Evolutionary conservation across 78 protist genomes (phyloP).

Genomic region (Dictyostelium intermedium): DNA sequence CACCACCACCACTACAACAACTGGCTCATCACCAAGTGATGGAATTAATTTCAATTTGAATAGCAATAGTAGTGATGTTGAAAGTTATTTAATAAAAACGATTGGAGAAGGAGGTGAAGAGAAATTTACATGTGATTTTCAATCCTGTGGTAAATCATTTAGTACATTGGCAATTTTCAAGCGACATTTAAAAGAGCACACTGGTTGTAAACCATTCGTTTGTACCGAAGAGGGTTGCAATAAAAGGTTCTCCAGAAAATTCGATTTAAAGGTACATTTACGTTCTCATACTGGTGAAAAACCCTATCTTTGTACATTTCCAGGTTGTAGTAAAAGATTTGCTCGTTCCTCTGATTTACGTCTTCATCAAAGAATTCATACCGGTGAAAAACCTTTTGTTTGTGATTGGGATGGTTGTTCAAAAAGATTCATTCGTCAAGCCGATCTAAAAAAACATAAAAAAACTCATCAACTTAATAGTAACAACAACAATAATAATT

Average conservation of each 20-base stretch:
- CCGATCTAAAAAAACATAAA: conserved; percentile 56
- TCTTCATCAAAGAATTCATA: conserved; percentile 80
- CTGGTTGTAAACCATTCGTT: conserved; percentile 73
- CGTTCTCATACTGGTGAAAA: conserved; percentile 89
- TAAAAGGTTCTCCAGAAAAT: conserved; percentile 53
- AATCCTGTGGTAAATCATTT: conserved; percentile 38
- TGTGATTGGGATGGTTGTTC: conserved; percentile 82
- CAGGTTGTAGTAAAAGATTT: conserved; percentile 82
- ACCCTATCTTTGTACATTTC: conserved; percentile 77
- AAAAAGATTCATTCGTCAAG: conserved; percentile 71
- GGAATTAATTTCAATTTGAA: neutral
- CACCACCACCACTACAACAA: neutral
- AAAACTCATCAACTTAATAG: conserved; percentile 20
- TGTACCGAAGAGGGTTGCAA: conserved; percentile 74
- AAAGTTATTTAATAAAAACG: neutral
- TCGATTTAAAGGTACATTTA: conserved; percentile 83
- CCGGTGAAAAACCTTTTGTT: conserved; percentile 83
- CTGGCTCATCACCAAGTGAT: neutral
- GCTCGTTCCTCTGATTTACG: conserved; percentile 61
- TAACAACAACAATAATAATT: neutral
- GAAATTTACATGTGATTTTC: conserved; percentile 15
- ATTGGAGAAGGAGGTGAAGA: neutral
- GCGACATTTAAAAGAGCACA: conserved; percentile 71
- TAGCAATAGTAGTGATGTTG: neutral
- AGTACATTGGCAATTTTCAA: conserved; percentile 48